Evolutionary conservation across 2,329 filamentous ascomycete genomes (phyloP), one percentile per base, ranked within the genome.

Genomic region (Arthroderma uncinatum): DNA sequence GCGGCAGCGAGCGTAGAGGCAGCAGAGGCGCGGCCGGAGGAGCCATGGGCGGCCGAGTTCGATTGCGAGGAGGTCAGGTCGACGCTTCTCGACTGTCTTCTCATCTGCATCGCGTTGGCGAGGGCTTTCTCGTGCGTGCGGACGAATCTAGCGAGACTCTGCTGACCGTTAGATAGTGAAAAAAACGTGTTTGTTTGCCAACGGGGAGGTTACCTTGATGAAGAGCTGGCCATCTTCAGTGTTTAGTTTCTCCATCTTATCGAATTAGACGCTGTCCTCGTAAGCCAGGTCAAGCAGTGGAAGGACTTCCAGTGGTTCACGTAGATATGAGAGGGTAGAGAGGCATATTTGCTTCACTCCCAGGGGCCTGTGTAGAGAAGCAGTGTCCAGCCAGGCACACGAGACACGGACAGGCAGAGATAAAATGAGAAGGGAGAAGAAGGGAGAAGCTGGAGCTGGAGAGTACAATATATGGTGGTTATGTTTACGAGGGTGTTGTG

Each of bases 101-200:
- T 85, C 65, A 94, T 80, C 72, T 96, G 92, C 61, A 96, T 78
- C 66, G 92, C 92, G 76, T 97, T 97, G 69, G 93, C 93, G 62
- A 98, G 82, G 37, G 91, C 92, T 76, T 95, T 95, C 75, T 98
- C 93, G 77, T 98, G 90, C 57, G 90, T 95, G 62, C 91, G 89
- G 74, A 98, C 90, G 74, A 95, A 97, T 75, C 86, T 86, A 70
- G 92, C 91, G 71, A 98, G 81, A 80, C 95, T 93, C 92, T 96
- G 40, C 19, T n/a, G n/a, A n/a, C n/a, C n/a, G n/a, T n/a, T n/a
- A n/a, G n/a, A n/a, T n/a, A n/a, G n/a, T n/a, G n/a, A n/a, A n/a
- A n/a, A n/a, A 60, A 34, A 50, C 28, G 58, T 36, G 50, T 53
- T 53, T 12, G 25, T 7, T 42, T 23, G 16, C 48, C 2, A 19